Conservation (phyloP, 176 grass and related monocot species). For the bread wheat (Triticum aestivum) region DNA sequence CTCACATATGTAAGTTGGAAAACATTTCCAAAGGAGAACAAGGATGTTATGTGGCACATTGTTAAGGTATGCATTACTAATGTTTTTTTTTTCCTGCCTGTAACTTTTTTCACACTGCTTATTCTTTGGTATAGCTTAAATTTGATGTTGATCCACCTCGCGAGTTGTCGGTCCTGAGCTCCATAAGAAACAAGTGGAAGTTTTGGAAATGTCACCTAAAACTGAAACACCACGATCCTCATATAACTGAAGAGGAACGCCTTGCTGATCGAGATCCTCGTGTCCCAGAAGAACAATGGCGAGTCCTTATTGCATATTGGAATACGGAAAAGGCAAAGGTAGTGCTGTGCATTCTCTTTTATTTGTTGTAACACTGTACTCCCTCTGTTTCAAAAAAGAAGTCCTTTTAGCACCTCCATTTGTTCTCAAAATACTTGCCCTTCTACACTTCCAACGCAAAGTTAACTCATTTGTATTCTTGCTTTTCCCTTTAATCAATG, state of each 20-base stretch:
- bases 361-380: not conserved
- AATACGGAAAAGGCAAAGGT: conserved; percentile 43
- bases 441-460: conserved; percentile 7
- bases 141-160: conserved; percentile 24
- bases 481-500: not conserved
- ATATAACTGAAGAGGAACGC: conserved; percentile 38
- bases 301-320: conserved; percentile 29
- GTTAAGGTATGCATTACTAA: conserved; percentile 26
- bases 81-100: not conserved
- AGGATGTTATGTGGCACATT: conserved; percentile 42
- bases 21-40: conserved; percentile 20
- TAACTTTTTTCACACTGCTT: not conserved
- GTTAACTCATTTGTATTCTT: not conserved
- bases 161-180: conserved; percentile 22
- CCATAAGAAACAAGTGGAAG: conserved; percentile 32
- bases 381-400: not conserved
- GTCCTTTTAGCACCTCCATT: not conserved
- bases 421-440: not conserved
- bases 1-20: conserved; percentile 36
- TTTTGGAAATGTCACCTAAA: conserved; percentile 50
- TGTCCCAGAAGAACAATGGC: conserved; percentile 40
- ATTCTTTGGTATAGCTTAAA: conserved; percentile 35
- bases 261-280: conserved; percentile 37
- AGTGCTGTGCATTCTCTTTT: not conserved
- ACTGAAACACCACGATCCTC: conserved; percentile 20